Evolutionary conservation across 192 early-diverging fungal species (phyloP), one percentile per base, ranked within the genome.

Genomic region (Kickxella alabastrina): DNA sequence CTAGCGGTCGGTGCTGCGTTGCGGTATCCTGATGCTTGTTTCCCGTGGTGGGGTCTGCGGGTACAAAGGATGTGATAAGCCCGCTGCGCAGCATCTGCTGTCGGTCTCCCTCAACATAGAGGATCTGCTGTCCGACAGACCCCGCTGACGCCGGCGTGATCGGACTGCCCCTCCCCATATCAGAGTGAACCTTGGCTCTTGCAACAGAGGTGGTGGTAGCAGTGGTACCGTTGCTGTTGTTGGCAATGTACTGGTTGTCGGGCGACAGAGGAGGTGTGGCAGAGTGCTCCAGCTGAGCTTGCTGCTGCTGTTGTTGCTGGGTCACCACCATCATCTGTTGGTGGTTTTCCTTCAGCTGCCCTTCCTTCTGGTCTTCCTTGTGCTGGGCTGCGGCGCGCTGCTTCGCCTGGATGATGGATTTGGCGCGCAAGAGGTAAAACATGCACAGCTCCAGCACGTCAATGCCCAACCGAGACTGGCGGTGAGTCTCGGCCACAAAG

Each of bases 401-500:
- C 44, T 57, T 69, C 39, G 66, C 52, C 54, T 69, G 62, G 42
- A 60, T 58, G 48, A 68, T 63, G 28, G 58, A 62, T 56, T 68
- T 78, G 57, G 70, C 70, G 12, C 70, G 76, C 22, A 68, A 44
- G 9, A 78, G 47, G 38, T 74, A 74, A 25, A 69, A 74, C 59
- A 78, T 57, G 58, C 55, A 54, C 42, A 78, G 62, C 54, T 78
- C 65, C 49, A 78, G 55, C 10, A 62, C 66, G 15, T 64, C 65
- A 18, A 54, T 37, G 15, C 54, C 44, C 40, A 78, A 62, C 14
- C 59, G 58, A 35, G 76, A 69, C 59, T 67, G 69, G 29, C 65
- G 50, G 54, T 74, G 62, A 7, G 70, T 78, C 52, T 74, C 66
- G 17, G 60, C 53, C 0, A 78, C 70, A 78, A 78, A 78, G 51